phyloP scores from a whole-genome alignment of 2,329 filamentous ascomycete species.

The Ilyonectria sp. region DNA sequence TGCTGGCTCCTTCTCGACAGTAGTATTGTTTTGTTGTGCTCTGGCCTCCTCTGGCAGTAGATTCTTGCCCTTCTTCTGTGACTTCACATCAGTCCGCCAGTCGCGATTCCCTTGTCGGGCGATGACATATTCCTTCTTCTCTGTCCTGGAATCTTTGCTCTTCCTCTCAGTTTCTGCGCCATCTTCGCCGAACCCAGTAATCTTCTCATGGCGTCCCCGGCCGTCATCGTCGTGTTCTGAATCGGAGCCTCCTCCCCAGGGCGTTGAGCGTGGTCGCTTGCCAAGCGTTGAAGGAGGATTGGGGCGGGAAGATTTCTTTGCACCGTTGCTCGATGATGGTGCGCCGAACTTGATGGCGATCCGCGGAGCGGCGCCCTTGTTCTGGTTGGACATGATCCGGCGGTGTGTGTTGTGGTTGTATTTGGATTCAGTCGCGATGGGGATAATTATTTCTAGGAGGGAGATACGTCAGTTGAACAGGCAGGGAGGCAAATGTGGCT shows the following conservation, averaged over 20 bases:
- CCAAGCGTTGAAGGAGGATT: constrained; percentile 62
- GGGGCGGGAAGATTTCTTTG: constrained; percentile 49
- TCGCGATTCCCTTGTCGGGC: constrained; percentile 71
- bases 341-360: constrained; percentile 67
- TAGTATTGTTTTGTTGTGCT: constrained; percentile 55
- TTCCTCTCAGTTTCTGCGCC: constrained; percentile 58
- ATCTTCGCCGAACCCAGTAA: constrained; percentile 66
- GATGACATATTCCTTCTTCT: constrained; percentile 68
- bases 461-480: constrained; percentile 3
- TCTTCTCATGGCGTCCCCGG: constrained; percentile 59
- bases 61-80: constrained; percentile 66
- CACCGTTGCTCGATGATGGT: constrained; percentile 47
- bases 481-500: neutral
- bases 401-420: neutral
- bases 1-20: constrained; percentile 54
- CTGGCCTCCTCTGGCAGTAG: constrained; percentile 71
- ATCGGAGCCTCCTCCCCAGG: constrained; percentile 60
- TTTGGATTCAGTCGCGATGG: neutral
- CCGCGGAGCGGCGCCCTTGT: constrained; percentile 50
- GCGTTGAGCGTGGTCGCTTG: constrained; percentile 63
- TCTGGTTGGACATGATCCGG: constrained; percentile 45
- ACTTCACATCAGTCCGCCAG: constrained; percentile 71
- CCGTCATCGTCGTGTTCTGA: constrained; percentile 57
- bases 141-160: constrained; percentile 47
- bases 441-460: neutral